These are phyloP conservation scores for Candida gigantensis DNA, from an alignment of 1,139 yeast species.

Conservation along the genomic window DNA sequence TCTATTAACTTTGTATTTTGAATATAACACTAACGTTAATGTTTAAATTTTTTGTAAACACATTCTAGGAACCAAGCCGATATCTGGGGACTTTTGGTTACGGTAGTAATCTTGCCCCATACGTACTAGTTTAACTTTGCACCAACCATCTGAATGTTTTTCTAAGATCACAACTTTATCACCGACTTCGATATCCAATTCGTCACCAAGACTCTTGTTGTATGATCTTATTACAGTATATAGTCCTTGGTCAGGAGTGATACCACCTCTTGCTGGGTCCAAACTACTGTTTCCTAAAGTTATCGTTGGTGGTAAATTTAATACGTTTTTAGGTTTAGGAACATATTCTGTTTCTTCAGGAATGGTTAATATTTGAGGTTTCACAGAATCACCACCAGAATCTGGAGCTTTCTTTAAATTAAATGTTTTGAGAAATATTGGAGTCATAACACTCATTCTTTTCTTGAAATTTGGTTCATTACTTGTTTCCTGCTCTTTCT, in stretches of 20 bases:
- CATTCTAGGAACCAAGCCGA: conserved; percentile 39
- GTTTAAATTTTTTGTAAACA: conserved; percentile 25
- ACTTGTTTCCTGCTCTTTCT: background rate
- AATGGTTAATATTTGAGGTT: conserved; percentile 10
- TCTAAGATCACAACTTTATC: conserved; percentile 30
- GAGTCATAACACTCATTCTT: conserved; percentile 25
- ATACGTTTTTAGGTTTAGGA: conserved; percentile 4
- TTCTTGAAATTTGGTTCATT: conserved; percentile 6
- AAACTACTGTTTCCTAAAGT: conserved; percentile 3
- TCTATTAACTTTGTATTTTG: no score
- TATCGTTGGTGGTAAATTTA: conserved; percentile 9
- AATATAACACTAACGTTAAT: no score
- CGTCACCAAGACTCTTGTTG: conserved; percentile 33
- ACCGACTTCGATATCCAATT: conserved; percentile 32
- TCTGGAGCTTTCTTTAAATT: conserved; percentile 22
- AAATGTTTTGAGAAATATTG: conserved; percentile 37
- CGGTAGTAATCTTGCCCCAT: conserved; percentile 13
- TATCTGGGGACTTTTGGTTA: conserved; percentile 10
- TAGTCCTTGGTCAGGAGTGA: conserved; percentile 9
- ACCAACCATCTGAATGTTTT: conserved; percentile 45
- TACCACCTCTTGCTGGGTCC: conserved; percentile 12
- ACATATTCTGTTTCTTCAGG: background rate
- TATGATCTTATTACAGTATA: conserved; percentile 30
- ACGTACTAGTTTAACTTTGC: conserved; percentile 23
- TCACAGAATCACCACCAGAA: conserved; percentile 4